Evolutionary conservation across 495 filamentous ascomycete species (phyloP), one percentile per base, ranked within the genome.

Genomic region (Hyaloscypha finlandica): DNA sequence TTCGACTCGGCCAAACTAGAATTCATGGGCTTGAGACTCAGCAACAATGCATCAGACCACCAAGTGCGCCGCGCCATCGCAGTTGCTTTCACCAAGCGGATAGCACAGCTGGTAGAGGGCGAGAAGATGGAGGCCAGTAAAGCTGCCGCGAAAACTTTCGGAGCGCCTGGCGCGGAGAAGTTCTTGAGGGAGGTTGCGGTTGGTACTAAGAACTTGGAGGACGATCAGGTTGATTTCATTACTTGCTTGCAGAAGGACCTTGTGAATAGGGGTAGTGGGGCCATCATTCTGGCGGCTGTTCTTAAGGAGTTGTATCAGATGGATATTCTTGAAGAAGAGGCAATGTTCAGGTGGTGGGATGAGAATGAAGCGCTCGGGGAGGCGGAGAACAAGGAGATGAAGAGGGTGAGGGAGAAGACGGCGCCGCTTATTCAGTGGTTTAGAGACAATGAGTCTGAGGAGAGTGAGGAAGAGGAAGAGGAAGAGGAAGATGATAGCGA

Each of bases 1-100:
- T 87, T 92, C n/a, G 92, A 95, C 73, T 90, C 90, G 12, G 92
- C 95, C 9, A 89, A 91, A 70, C 82, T 98, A 12, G 95, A 99
- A 75, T 88, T 99, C 52, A 95, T 90, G 79, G 89, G 91, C 70
- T 84, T 97, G 42, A 88, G 94, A 6, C 91, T 99, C 79, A 90
- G 87, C 29, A 90, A 89, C 68, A 93, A 99, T 74, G 96, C 95
- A 6, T 91, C 90, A 2, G 94, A 96, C 69, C 83, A 89, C 71
- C 88, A 93, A 75, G 90, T 97, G 67, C 91, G 94, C 30, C 90
- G 89, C 4, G 92, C 95, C 4, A 87, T 97, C 32, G 92, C 90
- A 8, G 86, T 88, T 25, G 92, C 93, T 0, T 94, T 98, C 74
- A 90, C 92, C 74, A 90, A 90, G 69, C 89, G 90, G 51, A 88